phyloP scores from a whole-genome alignment of 345 rosid species.

The Eucalyptus victrix region DNA sequence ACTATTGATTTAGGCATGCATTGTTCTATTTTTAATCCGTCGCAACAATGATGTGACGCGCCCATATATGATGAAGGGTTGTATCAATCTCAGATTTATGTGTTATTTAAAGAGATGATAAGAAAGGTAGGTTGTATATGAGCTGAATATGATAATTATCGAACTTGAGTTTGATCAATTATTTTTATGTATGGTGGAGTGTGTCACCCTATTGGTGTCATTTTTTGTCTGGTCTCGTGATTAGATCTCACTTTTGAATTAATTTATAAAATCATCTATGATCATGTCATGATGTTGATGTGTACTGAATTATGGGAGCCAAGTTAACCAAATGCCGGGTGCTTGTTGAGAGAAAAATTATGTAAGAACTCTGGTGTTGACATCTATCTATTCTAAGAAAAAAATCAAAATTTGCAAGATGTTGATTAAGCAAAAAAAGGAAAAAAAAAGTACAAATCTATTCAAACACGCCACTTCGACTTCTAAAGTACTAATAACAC shows the following conservation, averaged over 20 bases:
- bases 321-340: not conserved
- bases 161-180: not conserved
- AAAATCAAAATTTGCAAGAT: too few relatives aligned
- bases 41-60: rapidly evolving
- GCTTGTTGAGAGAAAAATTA: not conserved
- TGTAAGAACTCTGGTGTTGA: not conserved
- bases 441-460: too few relatives aligned
- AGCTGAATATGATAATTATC: not conserved
- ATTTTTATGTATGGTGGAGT: not conserved
- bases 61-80: rapidly evolving
- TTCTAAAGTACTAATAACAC: too few relatives aligned
- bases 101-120: not conserved
- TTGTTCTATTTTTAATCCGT: not conserved
- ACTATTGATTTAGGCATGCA: too few relatives aligned
- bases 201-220: not conserved
- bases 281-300: not conserved
- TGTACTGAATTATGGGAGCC: not conserved
- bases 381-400: too few relatives aligned
- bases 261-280: not conserved
- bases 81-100: rapidly evolving
- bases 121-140: not conserved
- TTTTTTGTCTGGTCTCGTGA: not conserved
- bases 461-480: too few relatives aligned
- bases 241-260: not conserved
- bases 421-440: too few relatives aligned